Conservation (phyloP, 345 rosid genomes). For the Eucalyptus brandiana region DNA sequence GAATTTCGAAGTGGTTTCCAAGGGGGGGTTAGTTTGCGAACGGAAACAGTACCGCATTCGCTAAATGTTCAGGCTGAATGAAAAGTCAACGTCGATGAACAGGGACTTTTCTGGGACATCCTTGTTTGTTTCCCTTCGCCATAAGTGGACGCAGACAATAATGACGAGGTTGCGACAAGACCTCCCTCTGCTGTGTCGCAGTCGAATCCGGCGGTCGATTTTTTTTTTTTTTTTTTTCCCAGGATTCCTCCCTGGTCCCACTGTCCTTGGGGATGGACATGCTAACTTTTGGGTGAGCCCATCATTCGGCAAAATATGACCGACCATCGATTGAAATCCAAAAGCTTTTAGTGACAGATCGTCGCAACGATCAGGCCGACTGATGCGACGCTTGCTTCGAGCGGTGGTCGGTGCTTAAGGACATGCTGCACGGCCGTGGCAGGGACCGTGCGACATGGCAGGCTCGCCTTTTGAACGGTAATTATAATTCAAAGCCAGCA, state of each 20-base stretch:
- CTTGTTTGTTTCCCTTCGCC: neutral
- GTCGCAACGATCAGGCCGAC: neutral
- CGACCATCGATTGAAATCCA: neutral
- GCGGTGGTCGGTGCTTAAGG: neutral
- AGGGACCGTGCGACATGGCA: neutral
- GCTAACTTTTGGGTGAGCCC: no score
- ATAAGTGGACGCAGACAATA: neutral
- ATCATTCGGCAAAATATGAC: no score
- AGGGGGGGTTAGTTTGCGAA: neutral
- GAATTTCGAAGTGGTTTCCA: neutral
- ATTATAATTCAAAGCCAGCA: neutral
- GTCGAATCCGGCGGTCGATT: neutral
- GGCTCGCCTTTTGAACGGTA: neutral
- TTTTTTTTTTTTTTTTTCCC: neutral
- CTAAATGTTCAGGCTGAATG: neutral
- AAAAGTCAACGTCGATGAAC: neutral
- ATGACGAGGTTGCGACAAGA: neutral
- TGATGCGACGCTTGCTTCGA: neutral
- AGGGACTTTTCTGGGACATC: neutral
- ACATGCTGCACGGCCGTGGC: no score
- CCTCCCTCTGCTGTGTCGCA: neutral
- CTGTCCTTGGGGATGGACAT: neutral
- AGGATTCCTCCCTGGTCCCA: neutral
- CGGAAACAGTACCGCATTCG: neutral
- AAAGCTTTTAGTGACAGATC: neutral